Evolutionary conservation across 2,329 filamentous ascomycete species (phyloP), one percentile per base, ranked within the genome.

Genomic region (Ramularia endophylla): DNA sequence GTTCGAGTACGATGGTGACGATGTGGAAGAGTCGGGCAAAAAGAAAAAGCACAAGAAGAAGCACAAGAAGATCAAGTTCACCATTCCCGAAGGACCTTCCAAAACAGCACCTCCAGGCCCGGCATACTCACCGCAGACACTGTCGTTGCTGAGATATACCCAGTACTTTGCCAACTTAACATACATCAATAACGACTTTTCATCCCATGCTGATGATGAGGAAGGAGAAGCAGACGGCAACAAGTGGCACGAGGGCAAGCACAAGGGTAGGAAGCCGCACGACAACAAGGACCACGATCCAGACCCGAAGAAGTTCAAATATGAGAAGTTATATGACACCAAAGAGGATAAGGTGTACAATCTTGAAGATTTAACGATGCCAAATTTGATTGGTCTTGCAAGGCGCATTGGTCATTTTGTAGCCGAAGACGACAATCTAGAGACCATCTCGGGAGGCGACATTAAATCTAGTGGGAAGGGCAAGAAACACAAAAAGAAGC

Each of bases 131-230:
- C 80, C 84, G 6, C 92, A 98, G 60, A 71, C 86, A 0, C 71
- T 97, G 27, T 85, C 87, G 0, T 71, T 89, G 47, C 73, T 83
- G 3, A 80, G 86, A 4, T 95, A 87, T 63, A 87, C 80, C 3
- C 92, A 98, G 57, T 95, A 94, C 64, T 95, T 80, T 63, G 88
- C 90, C 46, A 98, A 98, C 62, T 69, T 98, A n/a, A 97, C 90
- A 0, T 69, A 78, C 44, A 82, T 95, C 65, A 94, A 97, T 66
- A 85, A 88, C 54, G 78, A 85, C 45, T 73, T 80, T 35, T 57
- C 64, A 2, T 44, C 44, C 5, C 25, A 38, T 7, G 25, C 40
- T 1, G 16, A 22, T 3, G 31, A 33, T 8, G 31, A 30, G 12
- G 49, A 50, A 13, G 57, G 62, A 8, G 63, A 61, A 5, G 50